Conservation (phyloP, 2,329 filamentous ascomycete genomes). For the Pseudocercospora ulei region DNA sequence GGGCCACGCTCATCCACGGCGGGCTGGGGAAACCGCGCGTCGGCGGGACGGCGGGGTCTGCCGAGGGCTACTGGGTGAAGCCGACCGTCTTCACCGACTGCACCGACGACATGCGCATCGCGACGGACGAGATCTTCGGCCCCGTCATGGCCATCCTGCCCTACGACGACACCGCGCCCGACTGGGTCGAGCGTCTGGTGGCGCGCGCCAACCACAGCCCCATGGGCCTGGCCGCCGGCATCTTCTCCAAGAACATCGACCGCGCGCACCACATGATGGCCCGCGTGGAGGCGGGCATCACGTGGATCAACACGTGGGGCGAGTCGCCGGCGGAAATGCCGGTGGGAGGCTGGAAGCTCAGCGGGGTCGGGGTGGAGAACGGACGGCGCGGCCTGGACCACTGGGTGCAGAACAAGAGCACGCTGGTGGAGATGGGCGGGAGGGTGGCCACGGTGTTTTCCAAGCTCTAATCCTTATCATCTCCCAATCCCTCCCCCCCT, state of each 20-base stretch:
- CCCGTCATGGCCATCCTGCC: slow-evolving; percentile 74
- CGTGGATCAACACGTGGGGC: slow-evolving; percentile 92
- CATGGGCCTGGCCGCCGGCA: slow-evolving; percentile 71
- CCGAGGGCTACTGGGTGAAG: slow-evolving; percentile 68
- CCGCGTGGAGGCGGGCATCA: slow-evolving; percentile 71
- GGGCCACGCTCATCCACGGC: slow-evolving; percentile 63
- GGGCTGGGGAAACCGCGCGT: slow-evolving; percentile 56
- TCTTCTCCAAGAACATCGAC: slow-evolving; percentile 69
- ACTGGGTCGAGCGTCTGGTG: slow-evolving; percentile 58
- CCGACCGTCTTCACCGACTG: slow-evolving; percentile 83
- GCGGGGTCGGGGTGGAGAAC: slow-evolving; percentile 79
- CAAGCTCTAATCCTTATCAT: slow-evolving; percentile 19
- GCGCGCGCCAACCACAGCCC: slow-evolving; percentile 64
- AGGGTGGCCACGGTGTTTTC: slow-evolving; percentile 59
- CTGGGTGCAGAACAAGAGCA: slow-evolving; percentile 82
- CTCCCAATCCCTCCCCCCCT: too few species aligned
- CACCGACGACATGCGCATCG: slow-evolving; percentile 70
- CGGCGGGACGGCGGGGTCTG: too few species aligned
- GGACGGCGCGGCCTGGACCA: slow-evolving; percentile 67
- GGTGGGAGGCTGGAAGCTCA: slow-evolving; percentile 85
- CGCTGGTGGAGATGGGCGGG: slow-evolving; percentile 70
- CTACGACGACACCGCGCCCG: slow-evolving; percentile 45
- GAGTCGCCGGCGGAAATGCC: slow-evolving; percentile 86
- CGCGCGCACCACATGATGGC: slow-evolving; percentile 61
- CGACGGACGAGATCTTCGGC: slow-evolving; percentile 76